Percentiles rank a stretch among this genome's conserved stretches.
These are phyloP conservation scores for Scenedesmus sp. DNA, from an alignment of 163 green algal species.

Conservation along the genomic window DNA sequence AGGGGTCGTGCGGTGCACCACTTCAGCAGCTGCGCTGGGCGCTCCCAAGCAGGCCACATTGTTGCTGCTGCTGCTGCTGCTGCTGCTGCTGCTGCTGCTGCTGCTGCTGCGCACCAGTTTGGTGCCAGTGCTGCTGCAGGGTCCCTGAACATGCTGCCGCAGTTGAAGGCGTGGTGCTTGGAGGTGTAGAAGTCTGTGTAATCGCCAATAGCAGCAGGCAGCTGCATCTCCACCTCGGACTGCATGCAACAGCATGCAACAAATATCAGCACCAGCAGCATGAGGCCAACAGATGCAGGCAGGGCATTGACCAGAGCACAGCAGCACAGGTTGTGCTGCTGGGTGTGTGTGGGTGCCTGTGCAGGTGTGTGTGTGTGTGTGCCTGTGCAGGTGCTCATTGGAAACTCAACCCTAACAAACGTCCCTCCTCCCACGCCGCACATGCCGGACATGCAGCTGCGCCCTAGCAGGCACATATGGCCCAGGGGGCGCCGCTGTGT, in stretches of 20 bases:
- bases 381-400: no score
- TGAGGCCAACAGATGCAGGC: background rate
- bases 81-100: background rate
- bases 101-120: conserved; percentile 85
- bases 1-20: background rate
- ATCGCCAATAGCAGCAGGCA: conserved; percentile 88
- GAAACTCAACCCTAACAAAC: no score
- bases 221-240: conserved; percentile 79
- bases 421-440: no score
- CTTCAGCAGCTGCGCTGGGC: no score
- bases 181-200: conserved; percentile 98
- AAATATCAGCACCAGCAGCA: background rate
- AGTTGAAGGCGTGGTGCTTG: conserved; percentile 89
- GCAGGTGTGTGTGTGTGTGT: background rate
- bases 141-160: conserved; percentile 89
- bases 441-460: background rate
- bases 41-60: background rate
- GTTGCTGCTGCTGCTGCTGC: background rate
- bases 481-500: background rate
- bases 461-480: background rate
- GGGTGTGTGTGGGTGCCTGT: background rate
- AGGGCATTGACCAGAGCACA: background rate
- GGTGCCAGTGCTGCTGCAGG: conserved; percentile 79
- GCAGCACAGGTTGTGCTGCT: background rate
- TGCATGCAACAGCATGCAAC: conserved; percentile 47